Base-by-base conservation (phyloP, 2,329 filamentous ascomycete species). In the Scolecobasidium constrictum region DNA sequence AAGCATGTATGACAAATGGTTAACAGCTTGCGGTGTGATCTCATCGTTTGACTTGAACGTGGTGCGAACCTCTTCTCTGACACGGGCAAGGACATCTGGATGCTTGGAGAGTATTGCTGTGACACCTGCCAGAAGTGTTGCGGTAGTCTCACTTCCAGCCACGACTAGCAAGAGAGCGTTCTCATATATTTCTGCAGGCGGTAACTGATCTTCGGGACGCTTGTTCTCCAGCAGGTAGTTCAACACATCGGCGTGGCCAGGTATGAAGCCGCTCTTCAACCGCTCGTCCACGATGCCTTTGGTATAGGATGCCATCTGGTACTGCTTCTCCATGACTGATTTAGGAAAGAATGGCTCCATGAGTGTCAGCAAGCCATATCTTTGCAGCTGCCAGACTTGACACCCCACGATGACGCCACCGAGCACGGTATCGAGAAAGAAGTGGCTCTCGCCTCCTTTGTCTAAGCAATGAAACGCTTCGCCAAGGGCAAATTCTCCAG, bases 131-230 rank as follows among this genome's bases (percentile, higher is more conserved):
- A 46, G 43, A 6, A 18, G 21, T 7, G 23, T 65, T 0, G 66
- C 65, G 1, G 64, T 64, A 1, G 67, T 69, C 43, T 71, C 66
- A n/a, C 60, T 63, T 2, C 66, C 67, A 1, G 64, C 67, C 4
- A 63, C 42, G 47, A 70, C 57, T 47, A 69, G 65, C 5, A 50
- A 52, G 12, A 55, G 46, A n/a, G 47, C 46, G 12, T 52, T 51
- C 22, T 53, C 40, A 2, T 20, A 40, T 18, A 52, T 46, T 5
- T 60, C 23, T 22, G 56, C 51, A 3, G 49, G 47, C 22, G 53
- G 44, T 11, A 59, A 51, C 61, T 1, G 52, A 54, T 59, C 59
- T 60, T 2, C 42, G 11, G 43, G 46, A 5, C 11, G 11, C 17
- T 9, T 43, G n/a, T n/a, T n/a, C n/a, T n/a, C n/a, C n/a, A 31